Percentiles rank a stretch among this genome's conserved stretches.
These are phyloP conservation scores for Penstemon barbatus DNA, from an alignment of 257 asterid species.

Conservation along the genomic window DNA sequence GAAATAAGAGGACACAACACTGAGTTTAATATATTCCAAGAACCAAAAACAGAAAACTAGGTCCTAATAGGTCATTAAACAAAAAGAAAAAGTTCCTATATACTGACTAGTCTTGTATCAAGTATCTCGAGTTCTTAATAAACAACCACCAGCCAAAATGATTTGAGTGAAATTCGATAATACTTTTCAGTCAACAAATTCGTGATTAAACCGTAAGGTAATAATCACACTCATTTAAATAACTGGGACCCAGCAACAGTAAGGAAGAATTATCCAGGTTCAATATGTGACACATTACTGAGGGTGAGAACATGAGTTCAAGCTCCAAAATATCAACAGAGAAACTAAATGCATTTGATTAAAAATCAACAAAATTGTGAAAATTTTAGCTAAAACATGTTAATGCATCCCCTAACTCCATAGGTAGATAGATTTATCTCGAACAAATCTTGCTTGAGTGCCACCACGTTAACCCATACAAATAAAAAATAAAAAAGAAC, in stretches of 20 bases:
- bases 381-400: background rate
- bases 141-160: background rate
- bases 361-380: background rate
- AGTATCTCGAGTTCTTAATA: background rate
- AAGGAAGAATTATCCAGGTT: background rate
- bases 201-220: no score
- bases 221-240: background rate
- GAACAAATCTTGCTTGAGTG: background rate
- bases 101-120: background rate
- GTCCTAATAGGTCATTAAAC: no score
- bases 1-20: background rate
- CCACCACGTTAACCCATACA: background rate
- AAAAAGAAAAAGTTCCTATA: no score
- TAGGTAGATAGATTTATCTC: background rate
- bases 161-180: background rate
- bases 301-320: background rate
- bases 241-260: background rate
- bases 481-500: background rate
- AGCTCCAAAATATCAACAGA: background rate
- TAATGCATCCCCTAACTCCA: background rate
- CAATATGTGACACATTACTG: background rate
- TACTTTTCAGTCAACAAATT: no score
- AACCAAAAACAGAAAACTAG: background rate
- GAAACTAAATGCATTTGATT: conserved; percentile 21
- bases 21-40: background rate